phyloP scores from a whole-genome alignment of 495 filamentous ascomycete species.

The Xanthoparmelia taractica region DNA sequence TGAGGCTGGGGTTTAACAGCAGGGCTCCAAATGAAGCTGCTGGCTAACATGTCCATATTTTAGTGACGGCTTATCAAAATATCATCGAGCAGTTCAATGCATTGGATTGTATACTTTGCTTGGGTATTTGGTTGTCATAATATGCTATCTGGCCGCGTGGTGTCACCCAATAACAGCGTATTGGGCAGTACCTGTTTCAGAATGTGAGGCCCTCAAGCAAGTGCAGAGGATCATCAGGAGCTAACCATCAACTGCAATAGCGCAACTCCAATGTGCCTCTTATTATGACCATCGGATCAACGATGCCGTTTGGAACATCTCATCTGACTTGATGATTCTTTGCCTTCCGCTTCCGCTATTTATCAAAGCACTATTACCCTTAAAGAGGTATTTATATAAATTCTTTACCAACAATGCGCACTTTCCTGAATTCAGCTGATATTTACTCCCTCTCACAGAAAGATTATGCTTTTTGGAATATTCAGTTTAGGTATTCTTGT shows the following conservation, averaged over 20 bases:
- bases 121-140: conserved; percentile 52
- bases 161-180: conserved; percentile 55
- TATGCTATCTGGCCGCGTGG: conserved; percentile 55
- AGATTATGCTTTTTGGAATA: conserved; percentile 43
- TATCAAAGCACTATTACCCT: conserved; percentile 46
- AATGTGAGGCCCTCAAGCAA: conserved; percentile 20
- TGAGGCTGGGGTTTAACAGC: too few relatives aligned
- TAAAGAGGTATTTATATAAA: conserved; percentile 12
- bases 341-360: conserved; percentile 54
- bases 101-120: conserved; percentile 47
- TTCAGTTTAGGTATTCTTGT: conserved; percentile 55
- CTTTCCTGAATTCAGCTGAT: not conserved
- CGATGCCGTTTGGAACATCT: conserved; percentile 62
- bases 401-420: not conserved
- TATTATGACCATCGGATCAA: conserved; percentile 51
- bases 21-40: not conserved
- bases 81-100: conserved; percentile 46
- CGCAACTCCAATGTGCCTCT: conserved; percentile 26
- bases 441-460: conserved; percentile 33
- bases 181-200: conserved; percentile 45
- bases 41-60: not conserved
- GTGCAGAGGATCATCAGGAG: not conserved
- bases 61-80: conserved; percentile 30
- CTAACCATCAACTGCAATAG: conserved; percentile 6
- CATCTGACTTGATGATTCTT: conserved; percentile 56